Base-by-base conservation (phyloP, 2,329 filamentous ascomycete species). In the Trichoderma gracile region DNA sequence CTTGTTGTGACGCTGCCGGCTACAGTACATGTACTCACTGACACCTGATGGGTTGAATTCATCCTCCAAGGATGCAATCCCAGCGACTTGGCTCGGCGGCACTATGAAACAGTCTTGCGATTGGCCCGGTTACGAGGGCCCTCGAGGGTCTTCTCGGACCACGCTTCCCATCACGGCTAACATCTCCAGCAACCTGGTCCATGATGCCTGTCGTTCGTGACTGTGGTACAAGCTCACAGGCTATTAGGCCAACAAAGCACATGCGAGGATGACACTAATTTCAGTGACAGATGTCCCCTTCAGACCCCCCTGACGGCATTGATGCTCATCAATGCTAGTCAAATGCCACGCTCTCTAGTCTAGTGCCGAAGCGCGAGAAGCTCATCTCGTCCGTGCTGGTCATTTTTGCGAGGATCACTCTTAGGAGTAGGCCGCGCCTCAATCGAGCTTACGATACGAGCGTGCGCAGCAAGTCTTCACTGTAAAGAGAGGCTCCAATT, bases 341-440 rank as follows among this genome's bases (percentile, higher is more conserved):
- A 14, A 42, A 57, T 47, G 55, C 55, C 43, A 46, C 55, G 55
- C 47, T 58, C 21, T 47, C n/a, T 38, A 19, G 12, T 25, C n/a
- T 58, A n/a, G 15, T 43, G 55, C 42, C 42, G 43, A 58, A 58
- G 25, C 55, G 27, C 54, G 54, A 57, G 54, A 30, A 15, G 54
- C 54, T 46, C 54, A 57, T 57, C 42, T 46, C 54, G 23, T 45
- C 23, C 21, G 30, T 57, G 53, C 38, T 33, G 23, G 12, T 40
- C 38, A 17, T 12, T 17, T 14, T 38, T 14, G n/a, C 33, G 33
- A 38, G 10, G 33, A 38, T 38, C 12, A 14, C 33, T 14, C 5
- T 38, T 27, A 19, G 23, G 12, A 43, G 49, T 19, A 14, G 33
- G 27, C 19, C 19, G 33, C 53, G 21, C 38, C 38, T 14, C 23